A percentile compares a stretch with the other conserved stretches of the same genome.
Conservation (phyloP, 108 stramenopile genomes). For the Ochromonas danica region DNA sequence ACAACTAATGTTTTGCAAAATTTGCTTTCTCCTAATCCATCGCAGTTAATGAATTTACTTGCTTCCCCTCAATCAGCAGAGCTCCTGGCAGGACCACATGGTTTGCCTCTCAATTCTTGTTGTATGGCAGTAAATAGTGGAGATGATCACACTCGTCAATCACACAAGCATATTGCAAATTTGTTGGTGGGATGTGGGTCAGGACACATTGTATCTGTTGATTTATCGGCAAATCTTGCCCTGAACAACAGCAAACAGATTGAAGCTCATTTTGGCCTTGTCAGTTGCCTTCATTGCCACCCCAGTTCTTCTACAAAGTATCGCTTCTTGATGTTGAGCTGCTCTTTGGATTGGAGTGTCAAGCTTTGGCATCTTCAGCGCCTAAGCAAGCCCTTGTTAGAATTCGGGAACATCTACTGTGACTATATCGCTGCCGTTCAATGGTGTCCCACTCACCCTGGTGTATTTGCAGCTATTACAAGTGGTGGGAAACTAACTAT, state of each 20-base stretch:
- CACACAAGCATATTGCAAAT: no score
- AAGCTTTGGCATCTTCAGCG: conserved; percentile 63
- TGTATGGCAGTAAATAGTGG: no score
- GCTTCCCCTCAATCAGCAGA: neutral
- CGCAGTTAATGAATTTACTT: neutral
- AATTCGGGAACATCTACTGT: conserved; percentile 65
- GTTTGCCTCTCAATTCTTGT: no score
- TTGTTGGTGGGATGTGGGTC: no score
- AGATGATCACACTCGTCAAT: no score
- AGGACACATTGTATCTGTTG: no score
- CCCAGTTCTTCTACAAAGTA: neutral
- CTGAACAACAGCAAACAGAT: neutral
- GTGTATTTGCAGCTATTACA: conserved; percentile 75
- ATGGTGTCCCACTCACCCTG: conserved; percentile 77
- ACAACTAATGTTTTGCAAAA: neutral
- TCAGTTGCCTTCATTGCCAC: conserved; percentile 35
- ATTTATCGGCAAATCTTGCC: no score
- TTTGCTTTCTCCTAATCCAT: neutral
- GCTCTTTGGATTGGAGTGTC: conserved; percentile 81
- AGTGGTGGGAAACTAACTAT: conserved; percentile 75
- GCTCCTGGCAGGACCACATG: no score
- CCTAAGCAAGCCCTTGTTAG: neutral
- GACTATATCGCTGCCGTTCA: conserved; percentile 85
- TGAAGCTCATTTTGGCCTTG: conserved; percentile 40
- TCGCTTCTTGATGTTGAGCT: conserved; percentile 61